Evolutionary conservation across 2,329 filamentous ascomycete genomes (phyloP).

Genomic region (Neofusicoccum cordaticola): DNA sequence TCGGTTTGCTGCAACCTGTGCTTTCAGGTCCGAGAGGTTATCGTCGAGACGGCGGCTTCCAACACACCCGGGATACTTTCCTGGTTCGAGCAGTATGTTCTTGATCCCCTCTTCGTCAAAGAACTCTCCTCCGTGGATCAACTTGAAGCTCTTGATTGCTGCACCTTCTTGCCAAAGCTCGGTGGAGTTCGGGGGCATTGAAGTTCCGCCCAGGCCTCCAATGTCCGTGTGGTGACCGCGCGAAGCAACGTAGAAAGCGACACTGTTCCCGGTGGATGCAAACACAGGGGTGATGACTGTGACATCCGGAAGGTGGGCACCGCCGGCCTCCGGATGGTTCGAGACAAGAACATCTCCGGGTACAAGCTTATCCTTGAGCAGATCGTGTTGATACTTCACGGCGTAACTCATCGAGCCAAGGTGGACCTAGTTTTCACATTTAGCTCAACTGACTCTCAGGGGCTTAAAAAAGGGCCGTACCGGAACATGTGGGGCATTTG

Average conservation of each 20-base stretch:
- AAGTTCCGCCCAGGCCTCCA: conserved; percentile 39
- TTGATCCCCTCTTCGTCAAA: conserved; percentile 33
- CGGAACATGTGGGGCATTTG: conserved; percentile 29
- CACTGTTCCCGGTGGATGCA: conserved; percentile 19
- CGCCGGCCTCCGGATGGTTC: conserved; percentile 28
- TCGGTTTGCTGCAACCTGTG: conserved; percentile 33
- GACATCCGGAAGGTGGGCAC: conserved; percentile 30
- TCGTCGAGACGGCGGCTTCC: conserved; percentile 32
- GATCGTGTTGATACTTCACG: conserved; percentile 28
- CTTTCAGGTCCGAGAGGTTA: conserved; percentile 37
- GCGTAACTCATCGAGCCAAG: conserved; percentile 27
- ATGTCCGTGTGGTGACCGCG: conserved; percentile 31
- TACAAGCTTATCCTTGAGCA: conserved; percentile 21
- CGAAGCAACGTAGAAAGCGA: conserved; percentile 28
- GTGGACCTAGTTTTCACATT: conserved; percentile 15
- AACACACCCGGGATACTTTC: conserved; percentile 29
- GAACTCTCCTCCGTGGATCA: conserved; percentile 35
- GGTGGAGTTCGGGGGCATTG: conserved; percentile 42
- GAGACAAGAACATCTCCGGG: conserved; percentile 29
- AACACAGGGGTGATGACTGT: conserved; percentile 30
- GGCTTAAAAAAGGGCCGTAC: conserved; percentile 2
- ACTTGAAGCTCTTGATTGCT: conserved; percentile 43
- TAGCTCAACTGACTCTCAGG: background rate
- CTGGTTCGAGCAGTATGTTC: conserved; percentile 28
- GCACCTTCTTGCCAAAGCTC: conserved; percentile 50